A percentile compares a stretch with the other conserved stretches of the same genome.
These are phyloP conservation scores for Actinidia arguta DNA, from an alignment of 179 eudicot genomes.

Conservation along the genomic window DNA sequence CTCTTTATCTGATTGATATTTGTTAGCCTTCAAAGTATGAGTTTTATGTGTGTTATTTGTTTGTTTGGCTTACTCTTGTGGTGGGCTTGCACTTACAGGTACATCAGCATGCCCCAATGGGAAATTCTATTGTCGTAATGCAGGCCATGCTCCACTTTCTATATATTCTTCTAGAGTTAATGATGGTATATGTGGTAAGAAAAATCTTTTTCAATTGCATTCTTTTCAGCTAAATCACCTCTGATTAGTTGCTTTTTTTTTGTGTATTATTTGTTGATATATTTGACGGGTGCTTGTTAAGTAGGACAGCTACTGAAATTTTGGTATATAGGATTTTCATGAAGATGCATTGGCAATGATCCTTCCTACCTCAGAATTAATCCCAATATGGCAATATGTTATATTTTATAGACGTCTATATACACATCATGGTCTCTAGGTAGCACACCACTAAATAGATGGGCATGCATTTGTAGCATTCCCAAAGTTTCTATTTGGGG, in stretches of 20 bases:
- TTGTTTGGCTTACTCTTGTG: slow-evolving; percentile 14
- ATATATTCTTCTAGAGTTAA: slow-evolving; percentile 88
- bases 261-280: background rate
- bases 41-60: background rate
- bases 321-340: background rate
- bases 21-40: background rate
- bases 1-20: background rate
- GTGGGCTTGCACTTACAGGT: slow-evolving; percentile 52
- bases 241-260: background rate
- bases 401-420: background rate
- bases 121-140: slow-evolving; percentile 79
- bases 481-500: background rate
- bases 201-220: background rate
- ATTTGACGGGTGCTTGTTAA: background rate
- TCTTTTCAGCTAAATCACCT: slow-evolving; percentile 1
- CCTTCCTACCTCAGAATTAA: background rate
- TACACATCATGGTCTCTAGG: background rate
- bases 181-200: slow-evolving; percentile 98
- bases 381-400: background rate
- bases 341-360: slow-evolving; percentile 5
- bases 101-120: slow-evolving; percentile 96
- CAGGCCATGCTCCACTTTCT: slow-evolving; percentile 76
- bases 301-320: background rate
- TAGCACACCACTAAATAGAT: too few species aligned
- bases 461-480: background rate